Percentiles rank a stretch among this genome's conserved stretches.
phyloP scores from a whole-genome alignment of 768 basidiomycete species.

The Russula sp. region DNA sequence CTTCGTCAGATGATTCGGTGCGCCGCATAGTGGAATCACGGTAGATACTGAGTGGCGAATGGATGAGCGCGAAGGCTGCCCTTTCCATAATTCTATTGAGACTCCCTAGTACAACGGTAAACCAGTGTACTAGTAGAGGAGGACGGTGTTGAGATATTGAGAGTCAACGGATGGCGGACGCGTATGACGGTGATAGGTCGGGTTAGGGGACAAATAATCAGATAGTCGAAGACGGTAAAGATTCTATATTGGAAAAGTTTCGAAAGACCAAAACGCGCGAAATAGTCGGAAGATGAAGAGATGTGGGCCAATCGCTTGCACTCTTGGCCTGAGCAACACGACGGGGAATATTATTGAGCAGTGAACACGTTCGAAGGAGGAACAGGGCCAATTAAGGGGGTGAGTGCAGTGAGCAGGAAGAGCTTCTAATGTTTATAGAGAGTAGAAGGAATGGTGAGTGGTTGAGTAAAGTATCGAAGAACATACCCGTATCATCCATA shows the following conservation, averaged over 20 bases:
- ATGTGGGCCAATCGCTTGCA: conserved; percentile 77
- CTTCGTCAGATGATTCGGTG: conserved; percentile 23
- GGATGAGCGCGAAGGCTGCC: conserved; percentile 18
- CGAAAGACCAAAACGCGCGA: neutral
- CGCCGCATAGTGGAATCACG: conserved; percentile 22
- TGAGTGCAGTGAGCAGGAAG: conserved; percentile 77
- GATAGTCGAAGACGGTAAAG: conserved; percentile 36
- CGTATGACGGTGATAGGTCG: conserved; percentile 52
- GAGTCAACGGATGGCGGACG: conserved; percentile 55
- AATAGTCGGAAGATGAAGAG: conserved; percentile 42
- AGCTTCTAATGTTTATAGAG: conserved; percentile 71
- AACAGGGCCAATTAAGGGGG: conserved; percentile 83
- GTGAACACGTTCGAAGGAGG: conserved; percentile 85
- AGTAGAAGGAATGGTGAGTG: conserved; percentile 22
- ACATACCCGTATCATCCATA: too few relatives aligned
- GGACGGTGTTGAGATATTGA: conserved; percentile 35
- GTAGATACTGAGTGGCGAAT: conserved; percentile 18
- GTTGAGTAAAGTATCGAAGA: conserved; percentile 5
- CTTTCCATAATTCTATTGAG: conserved; percentile 11
- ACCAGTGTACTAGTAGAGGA: too few relatives aligned
- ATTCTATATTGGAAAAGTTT: conserved; percentile 18
- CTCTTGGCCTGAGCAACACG: conserved; percentile 74
- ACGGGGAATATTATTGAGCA: conserved; percentile 81
- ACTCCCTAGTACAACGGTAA: conserved; percentile 17
- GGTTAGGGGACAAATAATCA: conserved; percentile 52